Evolutionary conservation across 2,329 filamentous ascomycete genomes (phyloP).

Genomic region (Fusarium keratoplasticum): DNA sequence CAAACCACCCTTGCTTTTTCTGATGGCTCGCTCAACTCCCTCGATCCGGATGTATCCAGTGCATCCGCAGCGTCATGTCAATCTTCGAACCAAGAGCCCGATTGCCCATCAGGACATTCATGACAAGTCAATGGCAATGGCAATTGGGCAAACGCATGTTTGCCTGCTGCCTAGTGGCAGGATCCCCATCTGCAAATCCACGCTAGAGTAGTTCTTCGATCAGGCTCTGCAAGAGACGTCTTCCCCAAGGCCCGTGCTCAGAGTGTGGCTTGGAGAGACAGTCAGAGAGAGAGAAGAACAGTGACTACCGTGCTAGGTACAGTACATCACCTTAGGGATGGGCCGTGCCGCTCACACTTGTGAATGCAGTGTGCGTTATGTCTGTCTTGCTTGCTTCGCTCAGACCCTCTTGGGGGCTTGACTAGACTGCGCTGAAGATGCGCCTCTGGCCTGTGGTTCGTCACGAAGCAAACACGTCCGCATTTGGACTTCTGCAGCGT

Average conservation of each 20-base stretch:
- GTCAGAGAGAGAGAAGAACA: neutral
- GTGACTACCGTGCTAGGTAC: neutral
- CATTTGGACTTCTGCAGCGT: neutral
- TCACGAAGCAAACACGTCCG: neutral
- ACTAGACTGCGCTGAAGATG: neutral
- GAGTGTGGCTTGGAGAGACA: neutral
- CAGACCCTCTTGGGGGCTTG: neutral
- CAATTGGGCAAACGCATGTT: slow-evolving; percentile 10
- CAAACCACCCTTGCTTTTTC: neutral
- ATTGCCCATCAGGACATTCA: neutral
- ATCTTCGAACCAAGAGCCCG: neutral
- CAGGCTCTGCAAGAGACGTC: neutral
- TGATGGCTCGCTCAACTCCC: neutral
- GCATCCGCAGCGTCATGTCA: neutral
- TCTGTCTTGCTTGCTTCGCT: neutral
- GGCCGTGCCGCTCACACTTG: slow-evolving; percentile 36
- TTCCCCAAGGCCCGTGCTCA: neutral
- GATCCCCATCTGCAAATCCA: neutral
- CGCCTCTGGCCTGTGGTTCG: neutral
- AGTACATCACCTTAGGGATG: slow-evolving; percentile 15
- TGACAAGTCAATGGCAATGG: neutral
- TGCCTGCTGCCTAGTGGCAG: slow-evolving; percentile 1
- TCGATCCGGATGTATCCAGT: neutral
- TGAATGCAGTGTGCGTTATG: neutral
- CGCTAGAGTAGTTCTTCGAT: neutral